Conservation (phyloP, 352 stramenopile genomes). For the Aphanomyces cochlioides region DNA sequence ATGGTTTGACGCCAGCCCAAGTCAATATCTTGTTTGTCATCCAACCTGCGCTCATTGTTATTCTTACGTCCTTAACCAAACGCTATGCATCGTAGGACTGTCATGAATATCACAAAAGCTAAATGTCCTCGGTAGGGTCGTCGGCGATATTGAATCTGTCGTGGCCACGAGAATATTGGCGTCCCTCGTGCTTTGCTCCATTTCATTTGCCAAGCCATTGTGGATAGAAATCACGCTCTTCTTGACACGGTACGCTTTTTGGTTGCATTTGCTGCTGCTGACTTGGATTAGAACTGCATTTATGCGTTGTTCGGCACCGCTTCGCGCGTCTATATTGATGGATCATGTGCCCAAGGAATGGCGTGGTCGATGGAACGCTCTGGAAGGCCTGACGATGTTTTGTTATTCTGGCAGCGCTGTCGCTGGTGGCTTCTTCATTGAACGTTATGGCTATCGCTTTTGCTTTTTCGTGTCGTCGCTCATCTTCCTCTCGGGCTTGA, state of each 20-base stretch:
- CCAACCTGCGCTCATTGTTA: constrained; percentile 63
- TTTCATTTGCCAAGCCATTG: constrained; percentile 56
- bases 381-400: constrained; percentile 72
- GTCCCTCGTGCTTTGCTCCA: constrained; percentile 54
- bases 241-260: constrained; percentile 47
- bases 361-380: constrained; percentile 67
- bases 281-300: constrained; percentile 44
- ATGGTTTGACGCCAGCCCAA: constrained; percentile 65
- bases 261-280: background rate
- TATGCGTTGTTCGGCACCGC: constrained; percentile 77
- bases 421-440: constrained; percentile 66
- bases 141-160: constrained; percentile 71
- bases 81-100: constrained; percentile 38
- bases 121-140: constrained; percentile 13
- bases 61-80: constrained; percentile 52
- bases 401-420: constrained; percentile 75
- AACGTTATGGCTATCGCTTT: constrained; percentile 66
- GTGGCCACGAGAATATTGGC: constrained; percentile 52
- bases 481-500: constrained; percentile 55
- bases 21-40: constrained; percentile 61
- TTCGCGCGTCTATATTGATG: constrained; percentile 73
- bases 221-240: constrained; percentile 61
- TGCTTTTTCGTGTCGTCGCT: constrained; percentile 73
- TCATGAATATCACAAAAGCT: background rate
- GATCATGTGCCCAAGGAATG: constrained; percentile 69